A percentile compares a stretch with the other conserved stretches of the same genome.
Conservation (phyloP, 2,329 filamentous ascomycete genomes). For the Fusarium sublunatum region DNA sequence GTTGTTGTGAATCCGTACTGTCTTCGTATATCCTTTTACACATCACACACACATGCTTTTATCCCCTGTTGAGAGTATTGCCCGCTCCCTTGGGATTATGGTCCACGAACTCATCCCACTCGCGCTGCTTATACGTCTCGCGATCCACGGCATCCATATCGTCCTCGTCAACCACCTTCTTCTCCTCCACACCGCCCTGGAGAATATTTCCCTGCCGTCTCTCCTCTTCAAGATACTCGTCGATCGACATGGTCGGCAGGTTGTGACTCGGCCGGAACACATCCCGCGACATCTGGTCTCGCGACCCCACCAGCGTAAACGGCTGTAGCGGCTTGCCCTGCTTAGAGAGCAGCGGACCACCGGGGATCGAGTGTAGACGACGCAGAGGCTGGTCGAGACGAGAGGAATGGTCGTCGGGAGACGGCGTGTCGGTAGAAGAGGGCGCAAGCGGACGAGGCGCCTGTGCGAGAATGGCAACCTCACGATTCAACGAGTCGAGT, state of each 20-base stretch:
- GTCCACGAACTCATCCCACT: constrained; percentile 96
- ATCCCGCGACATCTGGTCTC: constrained; percentile 78
- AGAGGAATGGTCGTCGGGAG: constrained; percentile 66
- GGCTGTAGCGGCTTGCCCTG: constrained; percentile 89
- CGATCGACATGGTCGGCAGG: constrained; percentile 96
- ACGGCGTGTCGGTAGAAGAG: constrained; percentile 60
- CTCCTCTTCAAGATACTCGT: constrained; percentile 97
- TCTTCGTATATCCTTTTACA: background rate
- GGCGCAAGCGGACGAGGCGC: constrained; percentile 69
- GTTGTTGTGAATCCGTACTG: constrained; percentile 18
- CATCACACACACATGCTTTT: constrained; percentile 4
- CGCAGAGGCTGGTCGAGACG: constrained; percentile 75
- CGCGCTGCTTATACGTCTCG: constrained; percentile 91
- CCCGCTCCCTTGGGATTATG: constrained; percentile 86
- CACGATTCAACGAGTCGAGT: constrained; percentile 87
- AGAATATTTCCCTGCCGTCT: constrained; percentile 85
- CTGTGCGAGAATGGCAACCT: constrained; percentile 82
- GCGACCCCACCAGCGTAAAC: constrained; percentile 84
- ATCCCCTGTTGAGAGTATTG: constrained; percentile 85
- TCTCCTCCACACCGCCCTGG: constrained; percentile 84
- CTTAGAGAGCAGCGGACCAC: constrained; percentile 79
- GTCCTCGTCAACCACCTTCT: constrained; percentile 86
- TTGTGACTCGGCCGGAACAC: constrained; percentile 94
- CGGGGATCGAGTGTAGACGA: constrained; percentile 61
- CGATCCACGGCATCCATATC: constrained; percentile 86